Evolutionary conservation across 2,329 filamentous ascomycete species (phyloP), one percentile per base, ranked within the genome.

Genomic region (Hymenoscyphus occultus): DNA sequence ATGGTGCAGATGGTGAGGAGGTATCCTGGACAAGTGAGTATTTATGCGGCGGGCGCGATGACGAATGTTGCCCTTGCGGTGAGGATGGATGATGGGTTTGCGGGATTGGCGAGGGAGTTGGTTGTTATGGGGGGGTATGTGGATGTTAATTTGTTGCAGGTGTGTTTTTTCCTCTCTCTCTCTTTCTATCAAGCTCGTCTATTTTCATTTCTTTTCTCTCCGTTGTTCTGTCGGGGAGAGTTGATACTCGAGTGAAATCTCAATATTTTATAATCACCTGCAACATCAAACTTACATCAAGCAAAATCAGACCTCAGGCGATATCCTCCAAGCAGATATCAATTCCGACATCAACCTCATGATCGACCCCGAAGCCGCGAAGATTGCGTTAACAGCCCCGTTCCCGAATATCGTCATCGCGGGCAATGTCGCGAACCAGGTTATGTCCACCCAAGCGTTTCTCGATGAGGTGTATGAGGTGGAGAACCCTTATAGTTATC

Each of bases 41-140:
- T 84, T 66, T 82, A 77, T 69, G 74, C 78, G 7, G 80, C 76
- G 7, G 80, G 81, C 7, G 75, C 81, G 2, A 65, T 83, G 69
- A 83, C 81, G 16, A 83, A 83, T 66, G 74, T 83, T 40, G 81
- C 81, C 2, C 70, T 83, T 60, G 81, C 81, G 1, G 74, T 79
- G 31, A 76, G 79, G 5, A 73, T 81, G 69, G 80, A 83, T 70
- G 73, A 79, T 2, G 72, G 75, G 12, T 83, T 83, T 69, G 80
- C 81, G 1, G 75, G 74, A 31, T 71, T 80, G 59, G 76, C 80
- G 5, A 81, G 80, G 68, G 79, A 80, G 39, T 73, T 83, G 3
- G 75, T 82, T 32, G 77, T 83, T 61, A 84, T 83, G 81, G 81
- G 82, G 62, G 80, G 81, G 1, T 83, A 81, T 68, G 70, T 83